A percentile compares a stretch with the other conserved stretches of the same genome.
Conservation (phyloP, 225 moss, liverwort and hornwort genomes). For the Asterella californica region DNA sequence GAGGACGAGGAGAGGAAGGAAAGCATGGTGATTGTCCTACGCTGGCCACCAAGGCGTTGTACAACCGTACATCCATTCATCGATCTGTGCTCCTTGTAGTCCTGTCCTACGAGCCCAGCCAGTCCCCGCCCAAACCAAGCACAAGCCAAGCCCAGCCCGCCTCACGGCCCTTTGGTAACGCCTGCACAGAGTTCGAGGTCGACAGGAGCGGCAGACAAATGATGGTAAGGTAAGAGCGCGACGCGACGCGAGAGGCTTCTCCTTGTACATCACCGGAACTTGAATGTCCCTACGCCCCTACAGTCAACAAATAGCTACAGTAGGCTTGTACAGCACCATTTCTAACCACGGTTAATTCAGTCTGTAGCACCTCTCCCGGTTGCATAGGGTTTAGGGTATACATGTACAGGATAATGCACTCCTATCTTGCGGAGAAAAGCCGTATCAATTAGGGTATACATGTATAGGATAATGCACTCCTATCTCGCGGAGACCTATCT, state of each 20-base stretch:
- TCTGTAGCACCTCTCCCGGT: no score
- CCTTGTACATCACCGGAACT: no score
- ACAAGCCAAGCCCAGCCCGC: not conserved
- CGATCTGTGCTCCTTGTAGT: not conserved
- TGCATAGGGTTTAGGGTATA: no score
- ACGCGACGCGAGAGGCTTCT: not conserved
- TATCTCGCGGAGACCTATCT: no score
- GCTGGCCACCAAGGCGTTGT: not conserved
- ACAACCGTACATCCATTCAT: not conserved
- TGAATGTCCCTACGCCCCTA: no score
- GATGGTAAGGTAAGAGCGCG: not conserved
- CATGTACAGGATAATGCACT: no score
- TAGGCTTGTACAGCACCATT: no score
- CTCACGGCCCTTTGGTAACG: conserved; percentile 4
- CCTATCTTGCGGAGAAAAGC: no score
- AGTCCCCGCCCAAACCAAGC: not conserved
- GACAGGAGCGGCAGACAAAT: not conserved
- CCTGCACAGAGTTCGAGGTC: conserved; percentile 1
- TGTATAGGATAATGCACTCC: no score
- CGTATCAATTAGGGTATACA: no score
- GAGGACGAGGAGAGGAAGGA: not conserved
- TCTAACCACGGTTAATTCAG: no score
- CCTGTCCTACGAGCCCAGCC: not conserved
- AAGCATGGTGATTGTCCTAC: conserved; percentile 1
- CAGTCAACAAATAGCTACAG: no score